phyloP scores from a whole-genome alignment of 805 yeast species.

The Tetrapisispora nanseiensis region DNA sequence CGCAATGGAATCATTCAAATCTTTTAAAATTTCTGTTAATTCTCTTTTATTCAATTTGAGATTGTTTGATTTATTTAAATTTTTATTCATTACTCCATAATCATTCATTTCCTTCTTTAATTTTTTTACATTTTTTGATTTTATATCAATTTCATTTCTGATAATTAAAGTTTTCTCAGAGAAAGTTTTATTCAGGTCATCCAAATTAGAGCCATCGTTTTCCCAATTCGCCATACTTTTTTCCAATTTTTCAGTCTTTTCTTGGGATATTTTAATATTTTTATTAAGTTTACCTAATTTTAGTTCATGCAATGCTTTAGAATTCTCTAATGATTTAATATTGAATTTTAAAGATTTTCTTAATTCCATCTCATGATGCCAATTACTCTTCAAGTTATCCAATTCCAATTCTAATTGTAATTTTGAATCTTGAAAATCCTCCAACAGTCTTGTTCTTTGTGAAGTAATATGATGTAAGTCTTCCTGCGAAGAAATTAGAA shows the following conservation, averaged over 20 bases:
- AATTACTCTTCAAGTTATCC: conserved; percentile 24
- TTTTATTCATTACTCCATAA: conserved; percentile 16
- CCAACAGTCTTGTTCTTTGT: conserved; percentile 18
- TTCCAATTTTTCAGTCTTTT: conserved; percentile 22
- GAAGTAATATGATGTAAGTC: conserved; percentile 27
- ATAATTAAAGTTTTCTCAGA: conserved; percentile 5
- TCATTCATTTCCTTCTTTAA: conserved; percentile 15
- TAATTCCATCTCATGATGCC: conserved; percentile 27
- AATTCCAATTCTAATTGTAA: conserved; percentile 22
- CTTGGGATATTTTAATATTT: conserved; percentile 18
- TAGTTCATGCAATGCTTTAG: conserved; percentile 25
- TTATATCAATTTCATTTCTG: conserved; percentile 7
- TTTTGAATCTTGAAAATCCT: conserved; percentile 25
- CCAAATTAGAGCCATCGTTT: conserved; percentile 2
- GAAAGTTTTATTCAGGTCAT: conserved; percentile 11
- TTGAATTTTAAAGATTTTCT: conserved; percentile 27
- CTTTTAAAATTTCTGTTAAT: conserved; percentile 11
- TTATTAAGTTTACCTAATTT: conserved; percentile 23
- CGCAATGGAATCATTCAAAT: conserved; percentile 15
- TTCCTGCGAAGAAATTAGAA: conserved; percentile 27
- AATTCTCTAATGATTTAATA: conserved; percentile 27
- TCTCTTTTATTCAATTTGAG: background rate
- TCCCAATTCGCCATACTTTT: conserved; percentile 24
- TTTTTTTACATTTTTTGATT: conserved; percentile 6
- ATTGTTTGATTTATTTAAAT: conserved; percentile 8